Evolutionary conservation across 176 grass and related monocot species (phyloP), one percentile per base, ranked within the genome.

Genomic region (Triticum dicoccoides): DNA sequence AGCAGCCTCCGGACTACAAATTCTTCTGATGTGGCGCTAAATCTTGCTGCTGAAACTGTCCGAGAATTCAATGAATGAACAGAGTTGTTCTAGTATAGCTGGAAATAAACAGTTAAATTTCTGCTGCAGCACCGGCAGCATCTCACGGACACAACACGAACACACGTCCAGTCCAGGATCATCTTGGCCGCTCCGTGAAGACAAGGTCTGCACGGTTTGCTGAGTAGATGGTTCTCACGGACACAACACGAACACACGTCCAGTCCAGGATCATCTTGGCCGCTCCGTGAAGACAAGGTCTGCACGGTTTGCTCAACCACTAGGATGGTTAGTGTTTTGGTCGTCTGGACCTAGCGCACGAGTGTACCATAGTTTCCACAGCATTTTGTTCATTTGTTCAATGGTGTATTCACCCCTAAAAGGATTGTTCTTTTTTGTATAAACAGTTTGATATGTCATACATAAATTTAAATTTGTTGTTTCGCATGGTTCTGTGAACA

Each of bases 1-100:
- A 93, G 73, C 87, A 71, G 68, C 71, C 89, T 69, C 89, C 68
- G 15, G 91, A 96, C 32, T 96, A 93, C 4, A 89, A 85, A 54
- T 96, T 96, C 79, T 93, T 96, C 82, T 93, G 82, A 89, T 71
- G 4, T 20, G 69, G 24, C 51, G 68, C 39, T 20, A 72, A 75
- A 41, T 37, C 9, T 11, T 84, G 76, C 66, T 69, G 69, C 80
- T 83, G 73, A 85, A 76, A 76, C 32, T 68, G 32, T 61, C 24
- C 18, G 11, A 49, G 61, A 81, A 64, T 45, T 76, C 14, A 45
- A 61, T 47, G 24, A 65, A 81, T 76, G 66, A 59, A 76, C 21
- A 63, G 2, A 66, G 87, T 58, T 73, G 56, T 49, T 39, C 4
- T 61, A 12, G 56, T 51, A 83, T 79, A 73, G 79, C 30, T 33